These are phyloP conservation scores for Tricholoma bakamatsutake DNA, from an alignment of 768 basidiomycete genomes.

Conservation along the genomic window DNA sequence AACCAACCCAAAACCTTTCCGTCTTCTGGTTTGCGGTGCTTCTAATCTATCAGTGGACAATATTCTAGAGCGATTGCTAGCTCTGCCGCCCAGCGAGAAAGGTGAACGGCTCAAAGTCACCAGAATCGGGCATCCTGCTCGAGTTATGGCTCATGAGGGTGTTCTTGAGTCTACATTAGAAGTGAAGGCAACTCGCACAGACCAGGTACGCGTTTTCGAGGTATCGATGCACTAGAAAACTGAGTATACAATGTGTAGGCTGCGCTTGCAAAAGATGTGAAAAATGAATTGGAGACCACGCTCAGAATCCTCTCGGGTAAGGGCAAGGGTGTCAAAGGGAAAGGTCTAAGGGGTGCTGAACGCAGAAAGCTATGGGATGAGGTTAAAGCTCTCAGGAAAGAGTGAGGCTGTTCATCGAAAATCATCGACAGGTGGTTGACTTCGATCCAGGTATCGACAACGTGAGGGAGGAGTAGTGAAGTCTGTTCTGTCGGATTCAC, in stretches of 20 bases:
- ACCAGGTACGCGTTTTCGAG: slow-evolving; percentile 42
- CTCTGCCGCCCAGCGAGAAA: slow-evolving; percentile 46
- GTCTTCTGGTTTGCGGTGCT: slow-evolving; percentile 86
- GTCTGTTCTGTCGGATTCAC: slow-evolving; percentile 73
- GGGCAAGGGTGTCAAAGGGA: slow-evolving; percentile 70
- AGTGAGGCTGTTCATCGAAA: slow-evolving; percentile 43
- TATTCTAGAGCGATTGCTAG: slow-evolving; percentile 79
- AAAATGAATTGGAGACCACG: slow-evolving; percentile 71
- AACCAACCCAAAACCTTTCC: slow-evolving; percentile 43
- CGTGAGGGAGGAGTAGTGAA: slow-evolving; percentile 82
- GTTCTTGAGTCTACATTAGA: slow-evolving; percentile 68
- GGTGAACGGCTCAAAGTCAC: slow-evolving; percentile 58
- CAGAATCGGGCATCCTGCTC: slow-evolving; percentile 93
- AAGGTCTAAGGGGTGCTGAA: slow-evolving; percentile 63
- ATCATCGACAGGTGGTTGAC: background rate
- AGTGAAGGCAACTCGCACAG: slow-evolving; percentile 65
- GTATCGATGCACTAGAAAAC: background rate
- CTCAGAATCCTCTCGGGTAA: slow-evolving; percentile 63
- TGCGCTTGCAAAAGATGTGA: slow-evolving; percentile 82
- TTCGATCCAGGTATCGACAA: slow-evolving; percentile 64
- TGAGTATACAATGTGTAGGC: slow-evolving; percentile 40
- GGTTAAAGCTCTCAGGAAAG: slow-evolving; percentile 81
- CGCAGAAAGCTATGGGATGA: slow-evolving; percentile 85
- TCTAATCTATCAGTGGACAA: slow-evolving; percentile 96
- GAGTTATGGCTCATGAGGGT: slow-evolving; percentile 71